phyloP scores from a whole-genome alignment of 2,329 filamentous ascomycete species.

The Calonectria fujianensis region DNA sequence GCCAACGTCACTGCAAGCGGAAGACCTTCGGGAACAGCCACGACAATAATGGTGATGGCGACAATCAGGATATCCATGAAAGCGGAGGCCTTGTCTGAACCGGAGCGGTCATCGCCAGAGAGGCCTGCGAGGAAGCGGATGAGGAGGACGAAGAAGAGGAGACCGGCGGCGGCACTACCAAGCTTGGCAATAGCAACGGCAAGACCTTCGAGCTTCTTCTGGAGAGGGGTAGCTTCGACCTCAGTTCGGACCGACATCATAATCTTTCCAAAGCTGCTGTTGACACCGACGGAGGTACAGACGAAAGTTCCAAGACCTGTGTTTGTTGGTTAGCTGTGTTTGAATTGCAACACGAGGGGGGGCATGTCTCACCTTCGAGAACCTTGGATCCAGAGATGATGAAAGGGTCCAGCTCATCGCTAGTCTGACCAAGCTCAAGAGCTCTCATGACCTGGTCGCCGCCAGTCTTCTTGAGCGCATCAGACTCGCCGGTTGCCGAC shows the following conservation, averaged over 20 bases:
- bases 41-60: constrained; percentile 73
- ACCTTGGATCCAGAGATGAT: constrained; percentile 74
- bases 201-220: constrained; percentile 67
- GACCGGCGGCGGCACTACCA: constrained; percentile 65
- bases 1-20: constrained; percentile 80
- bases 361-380: constrained; percentile 62
- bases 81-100: constrained; percentile 33
- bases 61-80: constrained; percentile 74
- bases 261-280: constrained; percentile 71
- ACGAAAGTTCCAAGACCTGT: constrained; percentile 70
- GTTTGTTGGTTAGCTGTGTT: constrained; percentile 10
- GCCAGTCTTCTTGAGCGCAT: constrained; percentile 79
- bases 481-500: constrained; percentile 82
- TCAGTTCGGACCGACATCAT: constrained; percentile 72
- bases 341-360: neutral
- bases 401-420: constrained; percentile 76
- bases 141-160: constrained; percentile 42
- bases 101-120: constrained; percentile 31
- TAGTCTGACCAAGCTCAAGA: constrained; percentile 65
- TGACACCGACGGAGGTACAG: constrained; percentile 70
- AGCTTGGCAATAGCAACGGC: constrained; percentile 59
- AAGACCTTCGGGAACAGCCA: constrained; percentile 79
- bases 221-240: constrained; percentile 70
- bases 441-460: constrained; percentile 73
- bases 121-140: constrained; percentile 38